Conservation (phyloP, 805 yeast species). For the Phaffomyces thermotolerans region DNA sequence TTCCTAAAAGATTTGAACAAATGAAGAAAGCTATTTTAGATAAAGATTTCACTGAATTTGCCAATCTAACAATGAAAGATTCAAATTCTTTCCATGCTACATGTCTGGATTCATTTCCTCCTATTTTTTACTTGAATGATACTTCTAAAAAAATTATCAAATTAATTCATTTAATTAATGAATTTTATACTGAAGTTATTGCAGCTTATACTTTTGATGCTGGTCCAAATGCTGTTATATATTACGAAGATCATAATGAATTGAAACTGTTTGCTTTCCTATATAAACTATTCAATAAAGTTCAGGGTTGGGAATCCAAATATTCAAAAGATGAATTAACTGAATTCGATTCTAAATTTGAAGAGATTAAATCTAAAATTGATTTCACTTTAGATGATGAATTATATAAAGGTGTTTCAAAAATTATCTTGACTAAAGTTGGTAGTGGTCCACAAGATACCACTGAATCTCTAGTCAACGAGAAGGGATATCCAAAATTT, state of each 20-base stretch:
- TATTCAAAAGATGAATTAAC: slow-evolving; percentile 25
- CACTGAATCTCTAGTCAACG: slow-evolving; percentile 47
- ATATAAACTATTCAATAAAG: slow-evolving; percentile 47
- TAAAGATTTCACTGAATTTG: slow-evolving; percentile 77
- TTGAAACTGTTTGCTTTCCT: slow-evolving; percentile 63
- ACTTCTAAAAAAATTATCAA: slow-evolving; percentile 79
- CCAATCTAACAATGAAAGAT: slow-evolving; percentile 89
- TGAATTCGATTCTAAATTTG: slow-evolving; percentile 20
- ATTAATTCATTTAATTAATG: slow-evolving; percentile 72
- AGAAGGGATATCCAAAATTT: slow-evolving; percentile 51
- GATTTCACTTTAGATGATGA: slow-evolving; percentile 40
- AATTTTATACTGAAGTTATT: slow-evolving; percentile 42
- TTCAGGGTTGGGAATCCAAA: slow-evolving; percentile 62
- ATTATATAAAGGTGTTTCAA: slow-evolving; percentile 65
- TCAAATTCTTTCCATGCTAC: slow-evolving; percentile 97
- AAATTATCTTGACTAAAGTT: slow-evolving; percentile 75
- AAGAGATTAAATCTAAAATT: slow-evolving; percentile 25
- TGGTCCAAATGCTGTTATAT: slow-evolving; percentile 97
- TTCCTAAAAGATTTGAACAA: slow-evolving; percentile 74
- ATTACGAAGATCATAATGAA: slow-evolving; percentile 76
- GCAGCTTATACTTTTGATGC: slow-evolving; percentile 99
- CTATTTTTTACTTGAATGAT: slow-evolving; percentile 90
- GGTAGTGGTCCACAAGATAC: slow-evolving; percentile 82
- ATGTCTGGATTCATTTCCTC: slow-evolving; percentile 93
- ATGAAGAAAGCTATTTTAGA: slow-evolving; percentile 72